Base-by-base conservation (phyloP, 352 stramenopile species). In the Globisporangium irregulare region DNA sequence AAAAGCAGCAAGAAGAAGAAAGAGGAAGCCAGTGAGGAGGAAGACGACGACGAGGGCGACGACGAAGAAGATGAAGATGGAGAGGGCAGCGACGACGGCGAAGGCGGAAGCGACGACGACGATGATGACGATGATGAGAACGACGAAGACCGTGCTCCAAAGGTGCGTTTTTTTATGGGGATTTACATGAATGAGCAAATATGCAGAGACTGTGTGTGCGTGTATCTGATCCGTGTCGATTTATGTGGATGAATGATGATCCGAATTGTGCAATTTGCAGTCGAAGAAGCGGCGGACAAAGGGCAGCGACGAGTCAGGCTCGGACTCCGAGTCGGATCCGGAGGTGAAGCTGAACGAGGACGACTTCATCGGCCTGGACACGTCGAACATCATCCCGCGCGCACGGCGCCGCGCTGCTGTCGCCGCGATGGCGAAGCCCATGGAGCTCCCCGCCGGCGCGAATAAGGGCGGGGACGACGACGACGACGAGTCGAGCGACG, bases 321-420 rank as follows among this genome's bases (percentile, higher is more conserved):
- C 82, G 57, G 82, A 80, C 25, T 77, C 82, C 50, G 83, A 87
- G 59, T 91, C 85, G 60, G 87, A 94, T 53, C 69, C 77, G 1
- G 80, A 93, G 57, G 75, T 95, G 56, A 95, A 92, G 74, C 78
- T 95, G 64, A 95, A 91, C 67, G 81, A 93, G 51, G 87, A 95
- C 79, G 87, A 95, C 66, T 87, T 94, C 10, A 77, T 94, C 34
- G 87, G 83, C 15, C 77, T 95, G 50, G 87, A 95, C 73, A 90
- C 87, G 71, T 82, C 82, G 62, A 94, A 94, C 73, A 95, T 95
- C 68, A 95, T 95, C 68, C 87, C 87, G 22, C 86, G 87, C 43
- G 76, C 87, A 10, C 76, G 78, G 46, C 87, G 87, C 65, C 86
- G 87, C 48, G 87, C 86, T 0, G 87, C 87, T 1, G 83, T 87